These are phyloP conservation scores for Cynara cardunculus DNA, from an alignment of 129 eudicot genomes.

Conservation along the genomic window DNA sequence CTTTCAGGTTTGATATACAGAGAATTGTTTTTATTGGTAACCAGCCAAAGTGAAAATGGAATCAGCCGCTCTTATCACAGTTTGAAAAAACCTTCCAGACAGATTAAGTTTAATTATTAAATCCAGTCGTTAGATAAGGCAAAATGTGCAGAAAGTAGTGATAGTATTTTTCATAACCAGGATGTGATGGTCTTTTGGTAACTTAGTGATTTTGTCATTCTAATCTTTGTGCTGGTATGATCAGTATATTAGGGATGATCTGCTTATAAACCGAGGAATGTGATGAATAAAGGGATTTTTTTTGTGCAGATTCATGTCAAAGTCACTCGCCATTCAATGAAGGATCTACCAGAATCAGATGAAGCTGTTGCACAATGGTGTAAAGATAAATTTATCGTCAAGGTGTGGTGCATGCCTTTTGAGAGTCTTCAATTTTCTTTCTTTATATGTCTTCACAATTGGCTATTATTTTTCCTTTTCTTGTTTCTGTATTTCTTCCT, in stretches of 20 bases:
- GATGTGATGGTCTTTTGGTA: background rate
- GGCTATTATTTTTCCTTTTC: background rate
- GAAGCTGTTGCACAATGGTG: slow-evolving; percentile 97
- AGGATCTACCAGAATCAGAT: slow-evolving; percentile 82
- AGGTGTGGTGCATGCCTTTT: slow-evolving; percentile 61
- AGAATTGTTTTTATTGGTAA: no score
- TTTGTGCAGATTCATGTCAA: slow-evolving; percentile 76
- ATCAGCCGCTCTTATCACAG: background rate
- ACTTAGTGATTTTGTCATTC: background rate
- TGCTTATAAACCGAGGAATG: background rate
- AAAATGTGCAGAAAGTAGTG: background rate
- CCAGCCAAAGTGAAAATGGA: background rate
- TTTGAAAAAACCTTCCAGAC: background rate
- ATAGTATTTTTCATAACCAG: background rate
- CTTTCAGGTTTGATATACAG: no score
- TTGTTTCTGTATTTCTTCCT: background rate
- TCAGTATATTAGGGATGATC: background rate
- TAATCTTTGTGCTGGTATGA: background rate
- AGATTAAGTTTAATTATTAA: background rate
- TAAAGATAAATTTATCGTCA: slow-evolving; percentile 68
- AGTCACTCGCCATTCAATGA: slow-evolving; percentile 79
- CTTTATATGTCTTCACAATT: background rate
- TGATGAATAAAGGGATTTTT: background rate
- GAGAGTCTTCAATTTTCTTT: background rate
- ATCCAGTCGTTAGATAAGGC: background rate